Conservation (phyloP, 108 stramenopile species). For the Cyclostephanos tholiformis region DNA sequence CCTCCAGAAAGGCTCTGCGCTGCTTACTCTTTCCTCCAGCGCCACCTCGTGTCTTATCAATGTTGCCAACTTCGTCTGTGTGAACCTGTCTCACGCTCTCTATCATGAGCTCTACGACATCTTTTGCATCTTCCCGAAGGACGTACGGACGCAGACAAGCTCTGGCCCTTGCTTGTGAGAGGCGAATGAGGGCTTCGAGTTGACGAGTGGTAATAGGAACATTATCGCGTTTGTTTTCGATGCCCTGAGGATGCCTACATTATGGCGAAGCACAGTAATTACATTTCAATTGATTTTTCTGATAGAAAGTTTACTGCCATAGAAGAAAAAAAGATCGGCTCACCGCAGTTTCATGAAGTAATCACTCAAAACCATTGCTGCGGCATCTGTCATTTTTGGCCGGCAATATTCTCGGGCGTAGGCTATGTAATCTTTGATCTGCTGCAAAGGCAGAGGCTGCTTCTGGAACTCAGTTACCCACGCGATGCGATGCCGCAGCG, state of each 20-base stretch:
- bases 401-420: slow-evolving; percentile 94
- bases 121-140: slow-evolving; percentile 92
- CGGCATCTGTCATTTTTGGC: slow-evolving; percentile 86
- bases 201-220: slow-evolving; percentile 98
- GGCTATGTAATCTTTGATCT: slow-evolving; percentile 95
- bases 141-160: slow-evolving; percentile 92
- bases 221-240: slow-evolving; percentile 56
- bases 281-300: neutral
- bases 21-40: slow-evolving; percentile 79
- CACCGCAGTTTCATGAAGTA: slow-evolving; percentile 91
- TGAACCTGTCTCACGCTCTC: slow-evolving; percentile 70
- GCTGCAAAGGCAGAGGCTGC: slow-evolving; percentile 73
- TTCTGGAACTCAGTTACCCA: slow-evolving; percentile 81
- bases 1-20: slow-evolving; percentile 50
- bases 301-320: neutral
- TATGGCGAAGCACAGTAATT: slow-evolving; percentile 2
- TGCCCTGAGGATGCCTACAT: slow-evolving; percentile 52
- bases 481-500: slow-evolving; percentile 69
- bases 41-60: slow-evolving; percentile 76
- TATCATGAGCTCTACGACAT: slow-evolving; percentile 93
- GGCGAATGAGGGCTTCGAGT: slow-evolving; percentile 93
- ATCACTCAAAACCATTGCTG: slow-evolving; percentile 83
- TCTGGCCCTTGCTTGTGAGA: slow-evolving; percentile 95
- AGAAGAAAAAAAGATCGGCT: slow-evolving; percentile 8
- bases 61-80: slow-evolving; percentile 68